Evolutionary conservation across 495 filamentous ascomycete species (phyloP), one percentile per base, ranked within the genome.

Genomic region (Oidiodendron maius): DNA sequence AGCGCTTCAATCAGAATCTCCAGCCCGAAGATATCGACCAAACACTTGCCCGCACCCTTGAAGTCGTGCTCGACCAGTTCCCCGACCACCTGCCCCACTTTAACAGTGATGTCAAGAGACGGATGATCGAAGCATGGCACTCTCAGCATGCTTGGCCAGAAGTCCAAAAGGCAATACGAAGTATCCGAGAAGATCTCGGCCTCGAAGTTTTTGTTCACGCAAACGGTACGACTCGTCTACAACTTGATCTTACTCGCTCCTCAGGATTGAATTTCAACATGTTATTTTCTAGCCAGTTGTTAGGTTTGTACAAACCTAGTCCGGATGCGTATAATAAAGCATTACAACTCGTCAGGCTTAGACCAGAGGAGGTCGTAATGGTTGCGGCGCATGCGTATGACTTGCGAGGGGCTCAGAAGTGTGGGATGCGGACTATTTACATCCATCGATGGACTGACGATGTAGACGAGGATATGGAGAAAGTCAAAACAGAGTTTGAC

Each of bases 361-460:
- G 53, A 23, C 67, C 72, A 0, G 63, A 71, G 16, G 67, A 80
- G 52, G 65, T 64, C n/a, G 71, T 77, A 3, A 59, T 71, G 61
- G 73, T 77, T 12, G 76, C 75, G 10, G 75, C 75, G 24, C 74
- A 79, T 63, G 74, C 72, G 13, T 77, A 72, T 59, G 75, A 77
- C 52, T 40, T 75, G 3, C 59, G 69, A 8, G 75, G 67, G 0
- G 76, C 71, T 15, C 67, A 64, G 54, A 55, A 40, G 6, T 56
- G 58, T 20, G 75, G 76, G 1, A 66, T 79, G 65, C 66, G 57
- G 45, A 76, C 73, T 0, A 51, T 72, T n/a, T 77, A 79, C 58
- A 52, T 79, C 4, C 61, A 67, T 46, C 56, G 77, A 17, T 77
- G 69, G 69, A 77, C 75, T 0, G 76, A 78, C 52, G 77, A 78